Percentiles rank a stretch among this genome's conserved stretches.
These are phyloP conservation scores for Ailanthus altissimus DNA, from an alignment of 345 rosid genomes.

Conservation along the genomic window DNA sequence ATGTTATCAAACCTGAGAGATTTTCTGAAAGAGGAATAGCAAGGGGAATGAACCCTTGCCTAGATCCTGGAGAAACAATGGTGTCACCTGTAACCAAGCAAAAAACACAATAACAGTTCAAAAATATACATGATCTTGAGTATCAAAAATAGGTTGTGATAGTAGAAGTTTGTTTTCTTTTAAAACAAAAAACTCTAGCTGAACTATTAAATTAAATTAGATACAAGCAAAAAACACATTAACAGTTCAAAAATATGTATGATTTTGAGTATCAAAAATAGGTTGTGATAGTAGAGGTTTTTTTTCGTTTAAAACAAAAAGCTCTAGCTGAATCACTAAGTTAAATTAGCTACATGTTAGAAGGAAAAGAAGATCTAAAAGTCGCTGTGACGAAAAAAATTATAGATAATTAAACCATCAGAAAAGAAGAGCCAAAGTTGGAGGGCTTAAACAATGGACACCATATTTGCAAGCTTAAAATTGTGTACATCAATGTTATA, in stretches of 20 bases:
- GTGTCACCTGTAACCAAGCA: constrained; percentile 56
- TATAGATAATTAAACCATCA: background rate
- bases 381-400: background rate
- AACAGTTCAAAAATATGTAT: constrained; percentile 13
- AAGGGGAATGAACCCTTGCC: constrained; percentile 72
- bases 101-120: constrained; percentile 18
- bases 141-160: constrained; percentile 5
- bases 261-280: background rate
- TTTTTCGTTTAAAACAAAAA: background rate
- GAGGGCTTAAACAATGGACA: background rate
- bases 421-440: background rate
- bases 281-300: background rate
- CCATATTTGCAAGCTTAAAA: background rate
- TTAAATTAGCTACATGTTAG: background rate
- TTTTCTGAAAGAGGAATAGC: constrained; percentile 73
- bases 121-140: background rate
- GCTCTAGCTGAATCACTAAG: background rate
- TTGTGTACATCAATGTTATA: background rate
- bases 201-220: no score
- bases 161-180: background rate
- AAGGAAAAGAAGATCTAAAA: background rate
- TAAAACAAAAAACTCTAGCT: background rate
- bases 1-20: constrained; percentile 49
- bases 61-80: constrained; percentile 69
- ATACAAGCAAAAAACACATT: constrained; percentile 12